Evolutionary conservation across 768 basidiomycete species (phyloP), one percentile per base, ranked within the genome.

Genomic region (Rossbeevera mucosa): DNA sequence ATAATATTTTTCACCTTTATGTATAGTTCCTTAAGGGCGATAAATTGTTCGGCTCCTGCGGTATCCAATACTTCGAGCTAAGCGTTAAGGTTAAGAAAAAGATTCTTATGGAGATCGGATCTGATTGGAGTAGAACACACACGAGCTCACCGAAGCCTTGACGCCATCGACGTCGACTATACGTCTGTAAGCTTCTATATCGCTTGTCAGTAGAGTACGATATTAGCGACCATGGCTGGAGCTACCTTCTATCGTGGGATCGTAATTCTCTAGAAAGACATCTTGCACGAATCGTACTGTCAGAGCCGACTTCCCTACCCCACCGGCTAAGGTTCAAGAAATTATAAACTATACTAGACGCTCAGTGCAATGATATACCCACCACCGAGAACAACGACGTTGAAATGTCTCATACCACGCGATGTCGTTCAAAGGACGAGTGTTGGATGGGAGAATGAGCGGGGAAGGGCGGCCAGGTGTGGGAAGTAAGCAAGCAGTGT

Each of bases 21-120:
- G 63, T 90, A 90, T 8, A 86, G 73, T 69, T 91, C 89, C 57
- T 88, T 89, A 48, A 91, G 72, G 8, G 85, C 84, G 14, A 77
- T 86, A 66, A 91, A 91, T 66, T 91, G 89, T 60, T 91, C 89
- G n/a, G 86, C 84, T 12, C 89, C 89, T 21, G 89, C 89, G 11
- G 89, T 91, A 65, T 91, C 89, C 51, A 90, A 68, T 47, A 91
- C 81, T 65, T 91, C 86, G 48, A 91, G 79, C 89, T 91, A 60
- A 25, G 29, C 18, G 45, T 42, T 20, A 48, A n/a, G 29, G 13
- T 28, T 65, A 28, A 66, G 57, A 47, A 48, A 56, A 24, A 28
- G 2, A 52, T 51, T 59, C 25, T 26, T 21, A 44, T 33, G 26
- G 20, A 50, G 21, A 44, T 42, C 33, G 38, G 47, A 52, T 53